These are phyloP conservation scores for Phalaenopsis equestris DNA, from an alignment of 106 monocot genomes.

Conservation along the genomic window DNA sequence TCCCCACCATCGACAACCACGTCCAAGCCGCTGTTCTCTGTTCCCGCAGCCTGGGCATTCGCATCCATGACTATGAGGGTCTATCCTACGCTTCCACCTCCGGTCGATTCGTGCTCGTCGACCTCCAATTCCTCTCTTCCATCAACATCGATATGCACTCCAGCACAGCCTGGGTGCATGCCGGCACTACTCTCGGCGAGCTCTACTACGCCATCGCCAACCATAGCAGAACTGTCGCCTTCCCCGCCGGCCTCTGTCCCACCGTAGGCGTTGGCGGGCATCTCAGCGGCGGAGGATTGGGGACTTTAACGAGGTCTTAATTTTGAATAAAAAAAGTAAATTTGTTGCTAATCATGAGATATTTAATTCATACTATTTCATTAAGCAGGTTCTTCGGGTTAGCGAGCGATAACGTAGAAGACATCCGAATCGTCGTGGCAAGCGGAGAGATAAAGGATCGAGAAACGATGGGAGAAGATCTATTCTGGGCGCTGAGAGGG, in stretches of 20 bases:
- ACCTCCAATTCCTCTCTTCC: slow-evolving; percentile 10
- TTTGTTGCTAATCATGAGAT: no score
- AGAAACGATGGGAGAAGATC: slow-evolving; percentile 14
- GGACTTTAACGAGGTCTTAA: slow-evolving; percentile 12
- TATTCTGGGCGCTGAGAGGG: slow-evolving; percentile 28
- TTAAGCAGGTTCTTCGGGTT: slow-evolving; percentile 11
- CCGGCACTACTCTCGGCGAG: slow-evolving; percentile 30
- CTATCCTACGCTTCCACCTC: slow-evolving; percentile 22
- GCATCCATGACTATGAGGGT: slow-evolving; percentile 33
- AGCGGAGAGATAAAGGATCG: slow-evolving; percentile 14
- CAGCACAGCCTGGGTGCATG: slow-evolving; percentile 15
- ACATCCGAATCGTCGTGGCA: slow-evolving; percentile 14
- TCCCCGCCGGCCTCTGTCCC: slow-evolving; percentile 22
- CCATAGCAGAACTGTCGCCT: not conserved
- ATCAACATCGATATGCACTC: not conserved
- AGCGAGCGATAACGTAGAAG: slow-evolving; percentile 21
- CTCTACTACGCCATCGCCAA: slow-evolving; percentile 20
- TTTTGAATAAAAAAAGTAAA: no score
- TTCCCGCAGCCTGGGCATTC: not conserved
- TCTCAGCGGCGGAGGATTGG: slow-evolving; percentile 23
- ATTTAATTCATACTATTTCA: no score
- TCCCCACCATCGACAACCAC: slow-evolving; percentile 18
- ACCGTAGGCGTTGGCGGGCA: slow-evolving; percentile 35
- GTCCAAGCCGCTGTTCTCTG: slow-evolving; percentile 28
- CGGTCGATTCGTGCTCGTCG: slow-evolving; percentile 5